phyloP scores from a whole-genome alignment of 176 grass and related monocot species.

The Dactylis glomerata region DNA sequence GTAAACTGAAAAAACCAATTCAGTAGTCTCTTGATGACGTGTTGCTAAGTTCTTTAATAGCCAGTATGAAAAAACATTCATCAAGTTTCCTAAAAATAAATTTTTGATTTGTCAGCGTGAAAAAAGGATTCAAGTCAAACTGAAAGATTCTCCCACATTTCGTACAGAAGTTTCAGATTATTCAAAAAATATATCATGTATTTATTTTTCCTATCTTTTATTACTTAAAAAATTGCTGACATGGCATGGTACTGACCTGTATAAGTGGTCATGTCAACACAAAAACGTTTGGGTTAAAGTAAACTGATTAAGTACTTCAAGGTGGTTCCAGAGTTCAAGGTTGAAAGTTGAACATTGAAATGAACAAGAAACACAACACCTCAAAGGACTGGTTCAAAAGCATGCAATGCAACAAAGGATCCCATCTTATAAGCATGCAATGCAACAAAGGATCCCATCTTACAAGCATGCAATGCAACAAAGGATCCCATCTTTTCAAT shows the following conservation, averaged over 20 bases:
- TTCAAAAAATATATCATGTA: background rate
- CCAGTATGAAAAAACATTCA: background rate
- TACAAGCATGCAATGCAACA: background rate
- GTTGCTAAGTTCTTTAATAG: background rate
- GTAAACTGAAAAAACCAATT: background rate
- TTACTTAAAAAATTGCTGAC: background rate
- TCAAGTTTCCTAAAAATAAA: background rate
- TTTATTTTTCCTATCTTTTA: background rate
- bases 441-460: constrained; percentile 2
- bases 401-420: background rate
- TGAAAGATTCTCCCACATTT: background rate
- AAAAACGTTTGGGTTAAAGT: background rate
- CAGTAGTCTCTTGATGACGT: background rate
- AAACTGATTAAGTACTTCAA: background rate
- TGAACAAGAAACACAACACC: constrained; percentile 12
- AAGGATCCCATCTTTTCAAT: background rate
- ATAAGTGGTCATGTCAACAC: background rate
- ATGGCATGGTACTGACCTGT: background rate
- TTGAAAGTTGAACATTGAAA: background rate
- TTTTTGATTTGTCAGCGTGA: background rate
- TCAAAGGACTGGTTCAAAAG: background rate
- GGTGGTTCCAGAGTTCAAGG: background rate
- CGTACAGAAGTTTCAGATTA: background rate
- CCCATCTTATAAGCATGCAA: constrained; percentile 2
- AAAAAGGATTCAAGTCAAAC: background rate